Conservation (phyloP, 163 green algal species). For the Chlorella variabilis region DNA sequence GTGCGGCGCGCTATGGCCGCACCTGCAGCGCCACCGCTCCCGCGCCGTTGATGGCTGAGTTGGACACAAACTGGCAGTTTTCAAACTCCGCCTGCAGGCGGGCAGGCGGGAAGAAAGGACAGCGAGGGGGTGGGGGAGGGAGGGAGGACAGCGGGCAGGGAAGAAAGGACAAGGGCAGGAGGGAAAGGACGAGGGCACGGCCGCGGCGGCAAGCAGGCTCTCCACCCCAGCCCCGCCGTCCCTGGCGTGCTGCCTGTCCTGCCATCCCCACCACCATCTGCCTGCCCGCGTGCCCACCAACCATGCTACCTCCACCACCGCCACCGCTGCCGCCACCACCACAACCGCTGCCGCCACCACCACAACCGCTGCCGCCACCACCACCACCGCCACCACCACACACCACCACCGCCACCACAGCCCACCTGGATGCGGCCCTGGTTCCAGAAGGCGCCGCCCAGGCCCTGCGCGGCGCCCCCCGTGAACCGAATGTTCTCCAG, state of each 20-base stretch:
- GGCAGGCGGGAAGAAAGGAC: neutral
- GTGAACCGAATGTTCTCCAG: constrained; percentile 47
- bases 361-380: neutral
- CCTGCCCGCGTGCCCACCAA: neutral
- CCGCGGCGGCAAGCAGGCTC: too few species aligned
- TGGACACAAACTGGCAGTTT: constrained; percentile 50
- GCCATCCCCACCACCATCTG: too few species aligned
- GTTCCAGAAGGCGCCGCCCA: constrained; percentile 45
- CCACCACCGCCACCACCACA: neutral
- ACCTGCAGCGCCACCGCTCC: constrained; percentile 34
- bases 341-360: too few species aligned
- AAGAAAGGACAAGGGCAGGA: neutral
- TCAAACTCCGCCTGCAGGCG: constrained; percentile 41
- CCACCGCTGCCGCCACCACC: too few species aligned
- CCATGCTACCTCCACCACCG: neutral
- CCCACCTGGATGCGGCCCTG: constrained; percentile 40
- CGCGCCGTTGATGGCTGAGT: constrained; percentile 20
- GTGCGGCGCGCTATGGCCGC: too few species aligned
- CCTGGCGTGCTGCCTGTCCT: too few species aligned
- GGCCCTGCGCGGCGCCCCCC: neutral
- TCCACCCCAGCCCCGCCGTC: too few species aligned
- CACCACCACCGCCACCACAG: neutral
- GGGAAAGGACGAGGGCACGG: too few species aligned
- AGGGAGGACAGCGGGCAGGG: neutral
- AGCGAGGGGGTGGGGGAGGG: neutral